Evolutionary conservation across 768 basidiomycete species (phyloP).

Genomic region (Phlegmacium glaucopus): DNA sequence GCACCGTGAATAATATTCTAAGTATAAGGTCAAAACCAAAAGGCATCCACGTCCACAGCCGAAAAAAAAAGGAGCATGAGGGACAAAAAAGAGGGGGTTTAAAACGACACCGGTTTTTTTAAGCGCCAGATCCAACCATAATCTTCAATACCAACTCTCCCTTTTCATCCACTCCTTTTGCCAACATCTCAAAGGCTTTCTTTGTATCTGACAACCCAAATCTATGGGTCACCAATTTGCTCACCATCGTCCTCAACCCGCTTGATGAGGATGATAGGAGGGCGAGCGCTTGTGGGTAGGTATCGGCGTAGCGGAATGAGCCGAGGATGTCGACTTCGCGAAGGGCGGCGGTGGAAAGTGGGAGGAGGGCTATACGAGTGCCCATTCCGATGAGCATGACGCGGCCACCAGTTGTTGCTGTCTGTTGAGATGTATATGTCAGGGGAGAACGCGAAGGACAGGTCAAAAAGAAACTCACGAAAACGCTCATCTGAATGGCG

Average conservation of each 20-base stretch:
- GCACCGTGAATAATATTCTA: background rate
- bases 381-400: constrained; percentile 98
- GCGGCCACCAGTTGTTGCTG: constrained; percentile 80
- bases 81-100: background rate
- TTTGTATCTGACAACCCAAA: constrained; percentile 61
- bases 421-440: constrained; percentile 36
- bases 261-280: constrained; percentile 51
- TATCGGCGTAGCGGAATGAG: constrained; percentile 88
- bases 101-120: constrained; percentile 15
- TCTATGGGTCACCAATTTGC: constrained; percentile 76
- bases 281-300: constrained; percentile 81
- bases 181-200: constrained; percentile 80
- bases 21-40: background rate
- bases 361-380: constrained; percentile 73
- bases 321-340: constrained; percentile 93
- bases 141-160: constrained; percentile 89
- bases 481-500: constrained; percentile 87
- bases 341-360: constrained; percentile 77
- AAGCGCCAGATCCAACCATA: constrained; percentile 54
- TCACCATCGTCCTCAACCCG: constrained; percentile 4
- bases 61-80: too few species aligned
- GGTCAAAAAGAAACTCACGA: constrained; percentile 50
- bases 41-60: too few species aligned
- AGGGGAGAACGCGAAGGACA: background rate
- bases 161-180: constrained; percentile 70